Percentiles rank a stretch among this genome's conserved stretches.
These are phyloP conservation scores for Mallotus japonicus DNA, from an alignment of 441 rosid species.

Conservation along the genomic window DNA sequence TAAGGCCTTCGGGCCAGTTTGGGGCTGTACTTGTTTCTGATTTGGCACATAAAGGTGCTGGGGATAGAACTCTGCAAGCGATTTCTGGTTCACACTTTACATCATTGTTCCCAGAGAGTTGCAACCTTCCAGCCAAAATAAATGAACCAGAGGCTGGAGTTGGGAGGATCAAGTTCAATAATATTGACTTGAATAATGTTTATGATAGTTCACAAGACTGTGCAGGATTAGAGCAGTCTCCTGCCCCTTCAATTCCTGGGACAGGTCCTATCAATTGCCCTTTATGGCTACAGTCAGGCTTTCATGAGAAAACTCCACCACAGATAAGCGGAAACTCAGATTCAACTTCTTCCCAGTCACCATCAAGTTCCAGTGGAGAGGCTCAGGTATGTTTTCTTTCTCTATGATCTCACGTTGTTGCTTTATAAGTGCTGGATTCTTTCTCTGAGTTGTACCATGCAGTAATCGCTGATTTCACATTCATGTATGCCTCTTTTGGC, in stretches of 20 bases:
- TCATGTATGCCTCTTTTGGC: background rate
- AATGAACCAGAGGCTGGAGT: slow-evolving; percentile 26
- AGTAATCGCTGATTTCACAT: background rate
- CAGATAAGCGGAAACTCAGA: slow-evolving; percentile 40
- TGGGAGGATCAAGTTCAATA: slow-evolving; percentile 31
- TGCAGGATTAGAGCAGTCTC: slow-evolving; percentile 24
- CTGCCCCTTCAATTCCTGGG: slow-evolving; percentile 23
- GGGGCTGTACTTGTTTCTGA: slow-evolving; percentile 29
- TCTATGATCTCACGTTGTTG: background rate
- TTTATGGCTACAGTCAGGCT: slow-evolving; percentile 23
- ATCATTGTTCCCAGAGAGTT: slow-evolving; percentile 23
- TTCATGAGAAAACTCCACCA: slow-evolving; percentile 35
- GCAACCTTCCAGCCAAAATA: slow-evolving; percentile 21
- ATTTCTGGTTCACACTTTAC: slow-evolving; percentile 25
- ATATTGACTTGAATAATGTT: slow-evolving; percentile 52
- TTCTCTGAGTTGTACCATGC: background rate
- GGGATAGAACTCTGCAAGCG: slow-evolving; percentile 18
- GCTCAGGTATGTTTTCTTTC: slow-evolving; percentile 44
- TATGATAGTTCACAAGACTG: slow-evolving; percentile 43
- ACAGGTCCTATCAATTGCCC: slow-evolving; percentile 28
- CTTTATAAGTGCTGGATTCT: background rate
- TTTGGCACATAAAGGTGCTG: slow-evolving; percentile 28
- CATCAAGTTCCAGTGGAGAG: slow-evolving; percentile 56
- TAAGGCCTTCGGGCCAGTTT: slow-evolving; percentile 28
- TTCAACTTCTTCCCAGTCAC: slow-evolving; percentile 47